A percentile compares a stretch with the other conserved stretches of the same genome.
phyloP scores from a whole-genome alignment of 805 yeast genomes.

The Sugiyamaella smithiae region DNA sequence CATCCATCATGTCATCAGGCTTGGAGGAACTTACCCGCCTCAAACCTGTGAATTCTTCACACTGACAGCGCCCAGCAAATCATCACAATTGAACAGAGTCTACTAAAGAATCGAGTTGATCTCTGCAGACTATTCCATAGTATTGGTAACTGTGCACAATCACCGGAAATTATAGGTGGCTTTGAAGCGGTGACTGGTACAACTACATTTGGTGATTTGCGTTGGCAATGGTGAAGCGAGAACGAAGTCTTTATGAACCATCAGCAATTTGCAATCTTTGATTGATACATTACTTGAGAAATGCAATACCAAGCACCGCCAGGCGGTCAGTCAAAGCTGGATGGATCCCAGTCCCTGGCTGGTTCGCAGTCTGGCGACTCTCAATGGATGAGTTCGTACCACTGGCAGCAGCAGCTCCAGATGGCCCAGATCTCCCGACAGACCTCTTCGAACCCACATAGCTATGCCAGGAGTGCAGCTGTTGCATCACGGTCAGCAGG shows the following conservation, averaged over 20 bases:
- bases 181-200: too few relatives aligned
- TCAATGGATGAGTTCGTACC: conserved; percentile 14
- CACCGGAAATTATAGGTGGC: too few relatives aligned
- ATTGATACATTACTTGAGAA: too few relatives aligned
- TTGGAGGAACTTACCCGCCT: conserved; percentile 1
- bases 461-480: conserved; percentile 82
- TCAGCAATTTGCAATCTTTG: not conserved
- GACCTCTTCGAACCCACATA: conserved; percentile 62
- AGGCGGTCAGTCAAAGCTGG: not conserved
- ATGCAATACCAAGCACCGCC: conserved; percentile 1
- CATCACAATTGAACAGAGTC: not conserved
- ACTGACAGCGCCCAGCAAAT: not conserved
- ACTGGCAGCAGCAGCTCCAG: conserved; percentile 79
- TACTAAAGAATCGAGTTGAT: too few relatives aligned
- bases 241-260: not conserved
- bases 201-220: too few relatives aligned
- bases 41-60: not conserved
- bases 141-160: too few relatives aligned
- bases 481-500: conserved; percentile 48
- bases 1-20: too few relatives aligned
- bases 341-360: not conserved
- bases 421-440: conserved; percentile 68
- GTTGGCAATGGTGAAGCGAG: not conserved
- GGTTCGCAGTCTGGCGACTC: conserved; percentile 2
- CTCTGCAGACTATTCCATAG: too few relatives aligned